Evolutionary conservation across 2,329 filamentous ascomycete species (phyloP), one percentile per base, ranked within the genome.

Genomic region (Cercospora citrullina): DNA sequence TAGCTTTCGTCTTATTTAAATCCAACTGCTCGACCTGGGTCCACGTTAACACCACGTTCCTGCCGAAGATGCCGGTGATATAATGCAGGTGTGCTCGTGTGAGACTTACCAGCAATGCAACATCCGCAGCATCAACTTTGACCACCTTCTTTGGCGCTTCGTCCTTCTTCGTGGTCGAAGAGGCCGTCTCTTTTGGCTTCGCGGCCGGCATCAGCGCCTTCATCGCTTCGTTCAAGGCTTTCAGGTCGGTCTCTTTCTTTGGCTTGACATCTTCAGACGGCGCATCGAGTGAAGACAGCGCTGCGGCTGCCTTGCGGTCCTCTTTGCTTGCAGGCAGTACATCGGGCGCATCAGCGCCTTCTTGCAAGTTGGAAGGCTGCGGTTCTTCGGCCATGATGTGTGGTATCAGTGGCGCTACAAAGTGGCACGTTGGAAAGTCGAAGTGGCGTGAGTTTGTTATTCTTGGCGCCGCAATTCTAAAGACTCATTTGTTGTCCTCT

Each of bases 261-360:
- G 80, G 76, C 18, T 79, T 76, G 36, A 77, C 75, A 61, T 75
- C 73, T 55, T 84, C 81, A 31, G 86, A 83, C 59, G 84, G 83
- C 65, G 81, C 83, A 77, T 92, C 90, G 72, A 94, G 88, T 69
- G 85, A 87, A 59, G 89, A 90, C 68, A 93, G 87, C 31, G 91
- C 91, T 6, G 89, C 89, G 48, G 90, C 90, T 57, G 90, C 90
- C 80, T 92, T 92, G 80, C 90, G 89, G 81, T 92, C 90, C 80
- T 93, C 90, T 76, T 90, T 90, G 80, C 89, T 90, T 45, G 79
- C 76, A 5, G 82, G 80, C 18, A 82, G 77, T 70, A 85, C 82
- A 70, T 89, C 86, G 69, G 84, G 86, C 57, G 84, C 82, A 31
- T 85, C 84, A 68, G 87, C 86, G 76, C 88, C 89, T 78, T 90